These are phyloP conservation scores for Lanzia echinophila DNA, from an alignment of 2,329 filamentous ascomycete genomes.

Conservation along the genomic window DNA sequence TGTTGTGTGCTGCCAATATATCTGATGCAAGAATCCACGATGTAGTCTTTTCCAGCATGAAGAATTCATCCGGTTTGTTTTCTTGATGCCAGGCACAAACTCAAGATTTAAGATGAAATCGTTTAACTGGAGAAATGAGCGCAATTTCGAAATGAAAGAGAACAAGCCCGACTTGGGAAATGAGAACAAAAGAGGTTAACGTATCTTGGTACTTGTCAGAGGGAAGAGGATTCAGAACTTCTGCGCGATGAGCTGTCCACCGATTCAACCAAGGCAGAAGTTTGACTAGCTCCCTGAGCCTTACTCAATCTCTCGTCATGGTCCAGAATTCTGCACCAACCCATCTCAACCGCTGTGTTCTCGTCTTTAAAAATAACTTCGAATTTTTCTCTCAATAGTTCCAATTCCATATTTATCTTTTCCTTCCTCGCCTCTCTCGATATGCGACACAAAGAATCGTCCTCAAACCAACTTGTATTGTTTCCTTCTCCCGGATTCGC, in stretches of 20 bases:
- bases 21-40: too few relatives aligned
- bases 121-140: too few relatives aligned
- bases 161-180: too few relatives aligned
- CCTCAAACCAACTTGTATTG: conserved; percentile 4
- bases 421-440: background rate
- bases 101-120: too few relatives aligned
- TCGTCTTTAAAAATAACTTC: conserved; percentile 20
- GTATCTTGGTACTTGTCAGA: background rate
- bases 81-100: too few relatives aligned
- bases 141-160: too few relatives aligned
- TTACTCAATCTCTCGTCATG: background rate
- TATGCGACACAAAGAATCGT: background rate
- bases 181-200: too few relatives aligned
- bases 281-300: background rate
- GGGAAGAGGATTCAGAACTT: background rate
- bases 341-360: conserved; percentile 12
- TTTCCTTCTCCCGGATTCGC: background rate
- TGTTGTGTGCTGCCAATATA: too few relatives aligned
- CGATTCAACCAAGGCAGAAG: too few relatives aligned
- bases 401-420: conserved; percentile 10
- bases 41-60: too few relatives aligned
- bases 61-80: too few relatives aligned
- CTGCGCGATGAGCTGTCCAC: background rate
- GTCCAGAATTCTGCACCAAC: conserved; percentile 12
- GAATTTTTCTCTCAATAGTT: conserved; percentile 18